Percentiles rank a stretch among this genome's conserved stretches.
phyloP scores from a whole-genome alignment of 331 rosid genomes.

The Saraca asoca region DNA sequence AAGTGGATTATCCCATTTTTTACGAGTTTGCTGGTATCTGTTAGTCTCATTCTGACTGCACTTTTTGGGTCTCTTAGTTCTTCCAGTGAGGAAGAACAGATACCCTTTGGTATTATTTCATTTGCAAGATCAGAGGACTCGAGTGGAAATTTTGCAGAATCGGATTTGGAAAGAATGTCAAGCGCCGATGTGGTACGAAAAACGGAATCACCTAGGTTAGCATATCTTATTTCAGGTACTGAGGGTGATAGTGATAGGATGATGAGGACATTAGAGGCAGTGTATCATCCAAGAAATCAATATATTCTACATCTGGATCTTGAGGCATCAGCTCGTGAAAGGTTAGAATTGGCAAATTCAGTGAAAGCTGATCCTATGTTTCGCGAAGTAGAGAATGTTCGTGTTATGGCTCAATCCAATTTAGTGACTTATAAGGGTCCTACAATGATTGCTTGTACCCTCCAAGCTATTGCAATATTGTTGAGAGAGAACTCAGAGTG shows the following conservation, averaged over 20 bases:
- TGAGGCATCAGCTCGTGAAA: constrained; percentile 96
- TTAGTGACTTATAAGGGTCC: constrained; percentile 99
- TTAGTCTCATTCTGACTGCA: constrained; percentile 63
- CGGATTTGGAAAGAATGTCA: constrained; percentile 52
- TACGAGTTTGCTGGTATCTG: constrained; percentile 66
- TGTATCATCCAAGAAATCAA: constrained; percentile 92
- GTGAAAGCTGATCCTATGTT: constrained; percentile 84
- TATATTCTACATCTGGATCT: constrained; percentile 93
- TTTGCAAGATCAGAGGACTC: constrained; percentile 60
- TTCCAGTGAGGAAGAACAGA: constrained; percentile 54
- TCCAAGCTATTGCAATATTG: constrained; percentile 64
- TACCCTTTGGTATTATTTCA: constrained; percentile 55
- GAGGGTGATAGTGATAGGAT: constrained; percentile 93
- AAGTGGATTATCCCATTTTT: constrained; percentile 53
- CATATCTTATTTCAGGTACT: constrained; percentile 96
- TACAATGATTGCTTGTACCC: constrained; percentile 70
- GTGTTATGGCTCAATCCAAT: constrained; percentile 95
- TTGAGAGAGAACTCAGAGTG: constrained; percentile 65
- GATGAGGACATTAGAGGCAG: constrained; percentile 93
- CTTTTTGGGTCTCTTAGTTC: constrained; percentile 55
- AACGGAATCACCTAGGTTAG: constrained; percentile 73
- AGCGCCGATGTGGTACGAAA: constrained; percentile 34
- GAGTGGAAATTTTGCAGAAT: constrained; percentile 65
- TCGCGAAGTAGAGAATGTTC: constrained; percentile 83
- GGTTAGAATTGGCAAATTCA: constrained; percentile 81